Evolutionary conservation across 2,329 filamentous ascomycete genomes (phyloP).

Genomic region (Blastomyces gilchristii): DNA sequence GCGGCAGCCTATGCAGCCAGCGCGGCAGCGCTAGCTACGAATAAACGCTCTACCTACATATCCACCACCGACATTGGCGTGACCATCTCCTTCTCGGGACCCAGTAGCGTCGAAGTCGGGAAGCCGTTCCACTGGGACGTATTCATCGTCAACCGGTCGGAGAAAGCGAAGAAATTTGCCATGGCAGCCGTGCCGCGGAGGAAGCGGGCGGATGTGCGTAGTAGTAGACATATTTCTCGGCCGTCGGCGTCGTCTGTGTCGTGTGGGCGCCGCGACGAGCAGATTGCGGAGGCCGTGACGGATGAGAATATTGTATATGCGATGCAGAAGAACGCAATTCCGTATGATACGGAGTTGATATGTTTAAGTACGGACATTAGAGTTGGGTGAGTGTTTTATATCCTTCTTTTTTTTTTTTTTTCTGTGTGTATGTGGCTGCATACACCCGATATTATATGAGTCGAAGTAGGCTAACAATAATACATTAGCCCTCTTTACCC

Average conservation of each 20-base stretch:
- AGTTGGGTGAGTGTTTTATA: conserved; percentile 42
- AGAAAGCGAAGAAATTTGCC: conserved; percentile 44
- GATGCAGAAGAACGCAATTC: conserved; percentile 41
- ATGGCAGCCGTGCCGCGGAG: conserved; percentile 44
- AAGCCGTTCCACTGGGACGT: conserved; percentile 46
- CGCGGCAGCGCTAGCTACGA: conserved; percentile 16
- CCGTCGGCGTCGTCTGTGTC: conserved; percentile 38
- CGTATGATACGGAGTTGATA: conserved; percentile 44
- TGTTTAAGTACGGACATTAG: conserved; percentile 49
- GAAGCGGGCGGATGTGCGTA: conserved; percentile 30
- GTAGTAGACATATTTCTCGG: conserved; percentile 32
- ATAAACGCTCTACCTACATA: conserved; percentile 27
- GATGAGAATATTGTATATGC: conserved; percentile 49
- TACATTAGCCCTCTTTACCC: conserved; percentile 41
- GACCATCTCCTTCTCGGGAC: conserved; percentile 47
- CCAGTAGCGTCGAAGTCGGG: conserved; percentile 40
- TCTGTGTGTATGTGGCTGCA: background rate
- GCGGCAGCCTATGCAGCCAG: background rate
- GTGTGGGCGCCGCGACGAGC: conserved; percentile 23
- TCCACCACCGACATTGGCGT: conserved; percentile 36
- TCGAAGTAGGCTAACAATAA: background rate
- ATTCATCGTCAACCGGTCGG: conserved; percentile 50
- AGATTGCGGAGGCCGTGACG: conserved; percentile 43
- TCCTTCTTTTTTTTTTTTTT: background rate
- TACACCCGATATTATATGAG: background rate